phyloP scores from a whole-genome alignment of 257 asterid genomes.

The Salvia hispanica region DNA sequence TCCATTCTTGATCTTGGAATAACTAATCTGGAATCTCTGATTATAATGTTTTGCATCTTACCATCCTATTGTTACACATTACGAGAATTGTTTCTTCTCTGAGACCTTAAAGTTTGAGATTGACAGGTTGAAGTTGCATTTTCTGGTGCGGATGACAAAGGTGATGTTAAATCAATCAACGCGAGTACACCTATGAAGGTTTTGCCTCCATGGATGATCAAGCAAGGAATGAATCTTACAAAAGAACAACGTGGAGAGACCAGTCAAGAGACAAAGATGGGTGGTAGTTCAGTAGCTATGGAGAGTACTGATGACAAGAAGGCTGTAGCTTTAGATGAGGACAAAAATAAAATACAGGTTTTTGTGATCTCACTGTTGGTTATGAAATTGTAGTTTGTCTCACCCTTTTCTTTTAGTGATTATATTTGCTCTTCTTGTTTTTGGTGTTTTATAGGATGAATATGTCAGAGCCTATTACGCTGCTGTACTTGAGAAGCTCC shows the following conservation, averaged over 20 bases:
- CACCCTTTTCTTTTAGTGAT: not conserved
- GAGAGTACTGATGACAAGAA: constrained; percentile 76
- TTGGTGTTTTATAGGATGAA: constrained; percentile 60
- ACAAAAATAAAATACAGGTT: constrained; percentile 67
- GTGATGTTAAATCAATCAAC: constrained; percentile 55
- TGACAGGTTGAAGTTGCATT: constrained; percentile 93
- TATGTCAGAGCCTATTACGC: constrained; percentile 84
- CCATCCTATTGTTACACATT: constrained; percentile 1
- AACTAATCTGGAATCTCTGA: constrained; percentile 1
- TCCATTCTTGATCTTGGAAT: not conserved
- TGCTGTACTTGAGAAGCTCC: constrained; percentile 59
- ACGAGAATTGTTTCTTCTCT: constrained; percentile 17
- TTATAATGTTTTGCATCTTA: not conserved
- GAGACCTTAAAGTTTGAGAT: constrained; percentile 23
- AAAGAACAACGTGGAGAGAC: constrained; percentile 89
- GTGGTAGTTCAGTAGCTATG: constrained; percentile 40
- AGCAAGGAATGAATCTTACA: constrained; percentile 84
- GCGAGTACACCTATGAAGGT: constrained; percentile 62
- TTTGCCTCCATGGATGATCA: constrained; percentile 98
- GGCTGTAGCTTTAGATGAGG: constrained; percentile 48
- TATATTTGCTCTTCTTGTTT: not conserved
- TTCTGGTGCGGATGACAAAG: constrained; percentile 80
- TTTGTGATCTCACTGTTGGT: constrained; percentile 4
- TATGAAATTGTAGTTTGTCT: not conserved
- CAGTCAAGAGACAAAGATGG: constrained; percentile 56